These are phyloP conservation scores for Xylaria castorea DNA, from an alignment of 495 filamentous ascomycete genomes.

Conservation along the genomic window DNA sequence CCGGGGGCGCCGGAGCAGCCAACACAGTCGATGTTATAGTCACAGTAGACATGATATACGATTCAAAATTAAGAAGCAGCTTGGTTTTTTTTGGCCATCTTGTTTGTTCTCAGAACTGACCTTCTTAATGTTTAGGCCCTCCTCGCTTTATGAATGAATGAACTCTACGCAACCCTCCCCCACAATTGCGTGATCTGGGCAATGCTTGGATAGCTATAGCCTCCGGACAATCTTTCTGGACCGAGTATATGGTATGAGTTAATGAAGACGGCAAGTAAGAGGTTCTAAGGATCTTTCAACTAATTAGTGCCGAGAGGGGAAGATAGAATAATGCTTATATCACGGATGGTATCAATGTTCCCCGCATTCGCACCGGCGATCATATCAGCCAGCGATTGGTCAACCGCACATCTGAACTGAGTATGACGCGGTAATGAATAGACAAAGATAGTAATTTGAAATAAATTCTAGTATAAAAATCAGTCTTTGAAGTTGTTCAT, in stretches of 20 bases:
- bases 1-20: constrained; percentile 30
- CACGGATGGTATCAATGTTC: constrained; percentile 1
- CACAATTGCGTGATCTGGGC: constrained; percentile 23
- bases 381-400: neutral
- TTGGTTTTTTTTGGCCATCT: neutral
- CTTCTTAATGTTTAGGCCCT: neutral
- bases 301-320: neutral
- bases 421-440: neutral
- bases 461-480: neutral
- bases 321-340: constrained; percentile 8
- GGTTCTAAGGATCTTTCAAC: neutral
- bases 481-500: neutral
- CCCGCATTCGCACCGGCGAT: neutral
- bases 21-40: constrained; percentile 34
- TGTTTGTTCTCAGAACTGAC: neutral
- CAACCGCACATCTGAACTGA: neutral
- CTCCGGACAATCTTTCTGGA: neutral
- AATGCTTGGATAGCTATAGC: neutral
- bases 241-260: neutral
- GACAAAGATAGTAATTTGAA: neutral
- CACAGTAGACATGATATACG: constrained; percentile 32
- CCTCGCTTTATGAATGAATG: neutral
- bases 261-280: neutral
- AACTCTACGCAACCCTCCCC: constrained; percentile 20
- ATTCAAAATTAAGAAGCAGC: neutral